A percentile compares a stretch with the other conserved stretches of the same genome.
These are phyloP conservation scores for Candida sanyaensis DNA, from an alignment of 1,139 yeast genomes.

Conservation along the genomic window DNA sequence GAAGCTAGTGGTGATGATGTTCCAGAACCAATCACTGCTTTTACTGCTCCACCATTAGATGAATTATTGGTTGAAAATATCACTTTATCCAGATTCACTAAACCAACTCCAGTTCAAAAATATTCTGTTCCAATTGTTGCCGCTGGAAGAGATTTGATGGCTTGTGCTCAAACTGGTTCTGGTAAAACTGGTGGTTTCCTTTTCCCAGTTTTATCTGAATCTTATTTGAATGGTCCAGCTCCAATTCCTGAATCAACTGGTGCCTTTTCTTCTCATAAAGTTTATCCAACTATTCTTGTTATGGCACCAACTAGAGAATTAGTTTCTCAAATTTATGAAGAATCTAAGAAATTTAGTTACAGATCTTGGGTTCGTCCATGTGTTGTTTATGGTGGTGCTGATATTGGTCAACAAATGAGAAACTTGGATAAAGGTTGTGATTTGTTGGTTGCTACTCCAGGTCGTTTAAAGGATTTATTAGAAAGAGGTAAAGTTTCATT, in stretches of 20 bases:
- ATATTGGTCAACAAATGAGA: conserved; percentile 82
- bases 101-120: conserved; percentile 98
- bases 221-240: conserved; percentile 87
- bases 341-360: conserved; percentile 93
- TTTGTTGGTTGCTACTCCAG: conserved; percentile 96
- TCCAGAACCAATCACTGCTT: conserved; percentile 88
- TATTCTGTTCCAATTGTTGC: conserved; percentile 98
- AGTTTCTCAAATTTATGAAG: conserved; percentile 94
- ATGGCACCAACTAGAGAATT: conserved; percentile 99
- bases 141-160: conserved; percentile 96
- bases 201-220: conserved; percentile 95
- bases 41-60: conserved; percentile 93
- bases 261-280: conserved; percentile 70
- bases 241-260: conserved; percentile 55
- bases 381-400: conserved; percentile 98
- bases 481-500: conserved; percentile 94
- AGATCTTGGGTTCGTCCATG: conserved; percentile 98
- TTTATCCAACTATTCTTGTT: conserved; percentile 90
- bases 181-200: conserved; percentile 99
- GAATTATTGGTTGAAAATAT: conserved; percentile 85
- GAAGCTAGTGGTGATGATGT: conserved; percentile 96
- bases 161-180: conserved; percentile 99
- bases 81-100: conserved; percentile 82
- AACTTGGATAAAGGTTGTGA: conserved; percentile 95
- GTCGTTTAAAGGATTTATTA: conserved; percentile 93